Evolutionary conservation across 2,329 filamentous ascomycete species (phyloP).

Genomic region (Fusarium paranaense): DNA sequence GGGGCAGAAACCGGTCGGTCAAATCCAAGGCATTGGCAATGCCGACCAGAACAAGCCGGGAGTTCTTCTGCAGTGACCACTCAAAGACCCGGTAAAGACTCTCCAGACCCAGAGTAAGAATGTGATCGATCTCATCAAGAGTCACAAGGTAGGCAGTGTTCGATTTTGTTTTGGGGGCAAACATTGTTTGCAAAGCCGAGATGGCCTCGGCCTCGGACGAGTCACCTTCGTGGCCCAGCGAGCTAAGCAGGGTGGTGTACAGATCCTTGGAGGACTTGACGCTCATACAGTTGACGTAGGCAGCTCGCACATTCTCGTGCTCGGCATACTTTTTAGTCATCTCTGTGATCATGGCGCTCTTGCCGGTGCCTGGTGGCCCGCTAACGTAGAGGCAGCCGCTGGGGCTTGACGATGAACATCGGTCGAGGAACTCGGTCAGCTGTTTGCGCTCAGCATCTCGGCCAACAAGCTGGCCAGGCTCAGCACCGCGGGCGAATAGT

Average conservation of each 20-base stretch:
- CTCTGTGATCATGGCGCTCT: constrained; percentile 92
- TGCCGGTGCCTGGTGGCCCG: constrained; percentile 94
- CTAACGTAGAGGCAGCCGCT: constrained; percentile 94
- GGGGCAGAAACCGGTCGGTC: constrained; percentile 93
- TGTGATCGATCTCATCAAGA: constrained; percentile 94
- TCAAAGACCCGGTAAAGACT: constrained; percentile 95
- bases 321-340: constrained; percentile 72
- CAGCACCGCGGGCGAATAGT: constrained; percentile 83
- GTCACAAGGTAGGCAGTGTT: constrained; percentile 80
- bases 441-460: constrained; percentile 77
- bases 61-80: constrained; percentile 88
- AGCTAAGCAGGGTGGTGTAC: constrained; percentile 81
- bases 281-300: constrained; percentile 97
- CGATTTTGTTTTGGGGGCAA: constrained; percentile 71
- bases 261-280: constrained; percentile 89
- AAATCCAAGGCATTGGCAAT: constrained; percentile 97
- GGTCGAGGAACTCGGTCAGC: constrained; percentile 75
- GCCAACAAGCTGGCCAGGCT: constrained; percentile 80
- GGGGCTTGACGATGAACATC: constrained; percentile 68
- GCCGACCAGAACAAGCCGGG: constrained; percentile 85
- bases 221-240: constrained; percentile 70
- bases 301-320: constrained; percentile 70
- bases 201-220: constrained; percentile 75
- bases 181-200: constrained; percentile 75
- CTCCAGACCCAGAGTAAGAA: constrained; percentile 88